Evolutionary conservation across 371 early-diverging fungal species (phyloP), one percentile per base, ranked within the genome.

Genomic region (Modicella reniformis): DNA sequence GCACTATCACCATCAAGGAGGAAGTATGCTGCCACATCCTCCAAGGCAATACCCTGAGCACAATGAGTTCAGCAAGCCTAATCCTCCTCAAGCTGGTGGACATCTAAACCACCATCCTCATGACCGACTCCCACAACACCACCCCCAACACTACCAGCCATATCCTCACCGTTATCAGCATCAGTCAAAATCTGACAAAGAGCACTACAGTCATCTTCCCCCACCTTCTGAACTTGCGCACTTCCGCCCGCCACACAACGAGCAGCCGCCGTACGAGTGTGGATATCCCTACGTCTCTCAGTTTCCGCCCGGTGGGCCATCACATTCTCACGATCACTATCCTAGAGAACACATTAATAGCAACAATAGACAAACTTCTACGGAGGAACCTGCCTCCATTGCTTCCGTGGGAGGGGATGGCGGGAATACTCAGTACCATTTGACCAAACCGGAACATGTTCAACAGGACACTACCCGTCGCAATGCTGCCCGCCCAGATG

Each of bases 131-230:
- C 56, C 53, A 3, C 65, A 52, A 47, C 65, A 64, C 13, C 53
- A 59, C 19, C 34, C 28, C 25, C 60, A 48, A 10, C 67, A 56
- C 13, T 62, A 67, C n/a, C 58, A 58, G 1, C 65, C 59, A 50
- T 28, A 56, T 21, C 54, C 50, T 32, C 74, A 67, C 8, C 41
- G 68, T 10, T 37, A 51, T 3, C 60, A 70, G 10, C 59, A 40
- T 0, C 59, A 53, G n/a, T 40, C 57, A 6, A 49, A 54, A 10
- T 53, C 52, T 26, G 50, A 41, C 19, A 3, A 44, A 17, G 17
- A 6, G 17, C 44, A 19, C 44, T 44, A 44, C 17, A 19, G 44
- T 25, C 44, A 44, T 44, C 28, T 61, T 37, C 19, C 60, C 47
- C 58, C 30, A 10, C 63, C 58, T 26, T 59, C 41, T 37, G 40